A percentile compares a stretch with the other conserved stretches of the same genome.
These are phyloP conservation scores for Cordyceps cateniannulata DNA, from an alignment of 2,329 filamentous ascomycete species.

Conservation along the genomic window DNA sequence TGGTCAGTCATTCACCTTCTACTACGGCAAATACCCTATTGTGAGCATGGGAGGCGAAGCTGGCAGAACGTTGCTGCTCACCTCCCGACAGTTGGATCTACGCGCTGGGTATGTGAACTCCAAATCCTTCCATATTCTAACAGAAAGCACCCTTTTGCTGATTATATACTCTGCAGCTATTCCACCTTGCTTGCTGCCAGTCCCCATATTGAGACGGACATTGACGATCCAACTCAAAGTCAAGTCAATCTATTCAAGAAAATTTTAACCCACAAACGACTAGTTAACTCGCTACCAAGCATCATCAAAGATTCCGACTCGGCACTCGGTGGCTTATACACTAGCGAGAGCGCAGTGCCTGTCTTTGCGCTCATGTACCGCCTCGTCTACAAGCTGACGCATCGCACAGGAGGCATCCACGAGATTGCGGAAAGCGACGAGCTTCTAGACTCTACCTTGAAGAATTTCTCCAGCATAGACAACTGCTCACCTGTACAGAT, in stretches of 20 bases:
- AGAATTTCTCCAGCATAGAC: conserved; percentile 42
- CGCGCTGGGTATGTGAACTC: conserved; percentile 30
- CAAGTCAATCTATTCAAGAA: conserved; percentile 26
- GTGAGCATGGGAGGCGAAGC: conserved; percentile 38
- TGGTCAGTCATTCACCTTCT: conserved; percentile 43
- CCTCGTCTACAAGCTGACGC: conserved; percentile 50
- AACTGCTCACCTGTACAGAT: conserved; percentile 35
- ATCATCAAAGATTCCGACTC: conserved; percentile 35
- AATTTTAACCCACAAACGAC: conserved; percentile 31
- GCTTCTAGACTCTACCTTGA: conserved; percentile 35
- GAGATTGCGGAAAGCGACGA: conserved; percentile 44
- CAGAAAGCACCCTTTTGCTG: background rate
- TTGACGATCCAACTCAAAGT: conserved; percentile 18
- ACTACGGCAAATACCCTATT: conserved; percentile 37
- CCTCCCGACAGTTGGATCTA: conserved; percentile 37
- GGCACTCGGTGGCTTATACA: background rate
- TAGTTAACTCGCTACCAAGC: conserved; percentile 31
- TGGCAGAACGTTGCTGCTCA: conserved; percentile 37
- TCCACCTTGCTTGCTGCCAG: conserved; percentile 24
- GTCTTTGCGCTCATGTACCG: conserved; percentile 48
- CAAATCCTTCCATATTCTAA: background rate
- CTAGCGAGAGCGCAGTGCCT: conserved; percentile 25
- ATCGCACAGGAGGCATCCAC: conserved; percentile 45
- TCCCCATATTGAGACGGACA: conserved; percentile 18
- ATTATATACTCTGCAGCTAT: conserved; percentile 18